These are phyloP conservation scores for Limnanthes douglasii DNA, from an alignment of 345 rosid species.

Conservation along the genomic window DNA sequence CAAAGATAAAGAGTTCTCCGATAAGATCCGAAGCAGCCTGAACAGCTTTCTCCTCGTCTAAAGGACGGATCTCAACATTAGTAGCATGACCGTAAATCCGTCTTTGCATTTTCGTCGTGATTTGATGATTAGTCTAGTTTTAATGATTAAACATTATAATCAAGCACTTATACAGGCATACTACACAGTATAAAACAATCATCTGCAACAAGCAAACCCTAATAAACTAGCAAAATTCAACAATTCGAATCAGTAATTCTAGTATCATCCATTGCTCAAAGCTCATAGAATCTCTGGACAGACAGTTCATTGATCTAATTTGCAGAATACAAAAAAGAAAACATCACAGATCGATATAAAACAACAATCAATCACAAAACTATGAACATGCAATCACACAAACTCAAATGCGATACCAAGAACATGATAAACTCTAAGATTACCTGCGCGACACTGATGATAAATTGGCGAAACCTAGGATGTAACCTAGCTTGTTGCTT, in stretches of 20 bases:
- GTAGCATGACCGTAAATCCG: conserved; percentile 65
- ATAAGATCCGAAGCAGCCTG: conserved; percentile 91
- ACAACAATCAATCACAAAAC: neutral
- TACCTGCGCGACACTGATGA: conserved; percentile 73
- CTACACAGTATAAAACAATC: no score
- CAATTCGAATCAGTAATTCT: neutral
- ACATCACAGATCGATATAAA: no score
- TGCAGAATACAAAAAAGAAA: no score
- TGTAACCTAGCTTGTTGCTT: conserved; percentile 71
- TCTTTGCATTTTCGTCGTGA: conserved; percentile 72
- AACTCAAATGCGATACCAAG: neutral
- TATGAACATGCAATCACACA: neutral
- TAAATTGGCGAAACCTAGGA: conserved; percentile 59
- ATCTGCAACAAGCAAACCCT: no score
- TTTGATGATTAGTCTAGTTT: conserved; percentile 56
- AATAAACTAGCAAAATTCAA: no score
- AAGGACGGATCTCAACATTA: conserved; percentile 74
- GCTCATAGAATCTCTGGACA: no score
- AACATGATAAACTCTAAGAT: neutral
- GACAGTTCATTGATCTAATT: no score
- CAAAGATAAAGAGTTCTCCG: conserved; percentile 74
- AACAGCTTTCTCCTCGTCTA: conserved; percentile 88
- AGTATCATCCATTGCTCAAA: neutral
- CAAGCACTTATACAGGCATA: no score
- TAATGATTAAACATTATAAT: conserved; percentile 5